Percentiles rank a stretch among this genome's conserved stretches.
These are phyloP conservation scores for Chalara sp. DNA, from an alignment of 2,329 filamentous ascomycete genomes.

Conservation along the genomic window DNA sequence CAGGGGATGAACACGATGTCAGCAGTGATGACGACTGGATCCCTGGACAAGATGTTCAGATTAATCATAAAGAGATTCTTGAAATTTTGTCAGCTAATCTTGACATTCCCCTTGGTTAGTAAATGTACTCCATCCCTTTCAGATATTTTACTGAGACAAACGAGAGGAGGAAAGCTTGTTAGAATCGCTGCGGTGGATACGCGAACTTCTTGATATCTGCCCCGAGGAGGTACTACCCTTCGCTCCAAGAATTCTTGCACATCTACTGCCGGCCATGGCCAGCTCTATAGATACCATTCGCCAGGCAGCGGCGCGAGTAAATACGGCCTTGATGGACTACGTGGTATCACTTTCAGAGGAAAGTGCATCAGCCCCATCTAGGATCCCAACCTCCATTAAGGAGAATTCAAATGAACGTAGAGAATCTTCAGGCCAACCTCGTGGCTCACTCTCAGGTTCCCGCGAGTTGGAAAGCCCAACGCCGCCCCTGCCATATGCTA, in stretches of 20 bases:
- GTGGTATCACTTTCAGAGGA: constrained; percentile 83
- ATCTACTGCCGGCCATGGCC: constrained; percentile 89
- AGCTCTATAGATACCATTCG: constrained; percentile 86
- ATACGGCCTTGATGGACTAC: constrained; percentile 86
- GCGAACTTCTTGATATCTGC: constrained; percentile 93
- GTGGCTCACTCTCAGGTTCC: constrained; percentile 33
- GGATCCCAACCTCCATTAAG: constrained; percentile 34
- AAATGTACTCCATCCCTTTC: no score
- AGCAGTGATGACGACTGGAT: constrained; percentile 90
- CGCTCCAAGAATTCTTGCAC: constrained; percentile 83
- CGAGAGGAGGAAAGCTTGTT: constrained; percentile 85
- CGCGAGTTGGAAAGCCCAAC: constrained; percentile 46
- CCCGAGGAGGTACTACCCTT: constrained; percentile 94
- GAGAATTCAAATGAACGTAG: constrained; percentile 24
- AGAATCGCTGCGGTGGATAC: constrained; percentile 90
- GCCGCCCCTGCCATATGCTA: constrained; percentile 43
- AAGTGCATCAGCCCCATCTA: constrained; percentile 33
- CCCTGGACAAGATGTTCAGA: constrained; percentile 91
- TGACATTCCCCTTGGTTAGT: constrained; percentile 67
- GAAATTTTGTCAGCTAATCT: constrained; percentile 88
- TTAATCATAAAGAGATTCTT: constrained; percentile 86
- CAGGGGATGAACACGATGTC: constrained; percentile 48
- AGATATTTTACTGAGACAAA: not conserved
- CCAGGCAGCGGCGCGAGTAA: constrained; percentile 81
- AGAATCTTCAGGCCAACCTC: constrained; percentile 24